Conservation (phyloP, 2,329 filamentous ascomycete genomes). For the Lachnellula subtilissima region DNA sequence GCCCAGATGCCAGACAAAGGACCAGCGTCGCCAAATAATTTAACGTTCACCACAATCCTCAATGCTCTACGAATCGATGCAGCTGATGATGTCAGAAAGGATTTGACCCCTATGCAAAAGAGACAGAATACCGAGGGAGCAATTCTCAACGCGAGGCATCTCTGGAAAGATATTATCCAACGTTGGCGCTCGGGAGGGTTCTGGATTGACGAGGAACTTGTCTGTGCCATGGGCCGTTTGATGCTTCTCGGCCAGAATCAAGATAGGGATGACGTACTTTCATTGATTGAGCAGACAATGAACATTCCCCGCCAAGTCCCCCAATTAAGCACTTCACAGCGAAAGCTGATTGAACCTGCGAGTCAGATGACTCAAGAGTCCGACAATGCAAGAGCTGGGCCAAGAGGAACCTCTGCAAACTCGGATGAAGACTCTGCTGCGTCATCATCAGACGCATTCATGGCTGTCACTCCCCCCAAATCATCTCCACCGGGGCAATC, state of each 20-base stretch:
- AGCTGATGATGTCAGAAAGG: conserved; percentile 21
- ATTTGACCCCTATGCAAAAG: conserved; percentile 27
- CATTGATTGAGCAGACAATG: conserved; percentile 78
- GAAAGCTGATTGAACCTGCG: conserved; percentile 7
- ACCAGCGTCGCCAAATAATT: conserved; percentile 57
- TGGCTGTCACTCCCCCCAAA: conserved; percentile 13
- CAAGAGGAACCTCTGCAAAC: background rate
- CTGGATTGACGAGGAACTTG: conserved; percentile 70
- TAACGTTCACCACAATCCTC: conserved; percentile 80
- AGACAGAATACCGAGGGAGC: conserved; percentile 37
- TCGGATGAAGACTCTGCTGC: background rate
- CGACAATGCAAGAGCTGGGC: background rate
- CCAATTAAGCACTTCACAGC: conserved; percentile 10
- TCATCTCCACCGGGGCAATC: conserved; percentile 3
- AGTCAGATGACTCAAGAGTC: background rate
- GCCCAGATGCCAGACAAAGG: conserved; percentile 64
- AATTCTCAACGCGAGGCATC: conserved; percentile 61
- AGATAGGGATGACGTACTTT: conserved; percentile 68
- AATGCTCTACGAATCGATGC: conserved; percentile 61
- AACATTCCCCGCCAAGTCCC: conserved; percentile 53
- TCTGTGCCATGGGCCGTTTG: conserved; percentile 75
- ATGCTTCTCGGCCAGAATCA: conserved; percentile 60
- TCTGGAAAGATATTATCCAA: conserved; percentile 78
- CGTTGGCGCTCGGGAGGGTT: conserved; percentile 71
- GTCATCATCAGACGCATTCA: conserved; percentile 6